Percentiles rank a stretch among this genome's conserved stretches.
Conservation (phyloP, 148 eudicot species). For the Amaranthus cruentus region DNA sequence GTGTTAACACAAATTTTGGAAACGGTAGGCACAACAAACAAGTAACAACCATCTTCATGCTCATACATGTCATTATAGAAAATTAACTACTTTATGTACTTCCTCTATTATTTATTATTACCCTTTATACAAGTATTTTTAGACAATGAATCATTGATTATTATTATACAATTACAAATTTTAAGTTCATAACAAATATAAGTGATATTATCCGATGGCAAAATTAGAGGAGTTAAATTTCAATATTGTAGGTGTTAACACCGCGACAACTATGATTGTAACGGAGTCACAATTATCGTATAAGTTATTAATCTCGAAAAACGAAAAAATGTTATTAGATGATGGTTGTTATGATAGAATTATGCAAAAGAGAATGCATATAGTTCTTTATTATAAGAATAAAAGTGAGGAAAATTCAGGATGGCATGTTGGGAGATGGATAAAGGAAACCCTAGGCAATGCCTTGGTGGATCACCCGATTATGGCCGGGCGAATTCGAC, state of each 20-base stretch:
- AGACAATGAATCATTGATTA: too few species aligned
- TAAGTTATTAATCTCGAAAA: background rate
- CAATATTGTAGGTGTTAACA: background rate
- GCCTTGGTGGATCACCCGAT: constrained; percentile 39
- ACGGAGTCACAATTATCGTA: constrained; percentile 1
- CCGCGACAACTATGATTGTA: background rate
- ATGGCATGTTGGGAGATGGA: constrained; percentile 36
- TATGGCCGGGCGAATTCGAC: constrained; percentile 41
- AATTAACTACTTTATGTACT: too few species aligned
- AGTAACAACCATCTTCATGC: too few species aligned
- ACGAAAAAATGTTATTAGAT: background rate
- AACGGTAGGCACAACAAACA: too few species aligned
- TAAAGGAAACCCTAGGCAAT: constrained; percentile 35
- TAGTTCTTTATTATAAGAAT: constrained; percentile 33
- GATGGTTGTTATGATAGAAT: background rate
- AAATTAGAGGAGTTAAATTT: background rate
- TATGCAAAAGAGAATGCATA: constrained; percentile 21
- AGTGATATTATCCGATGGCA: too few species aligned
- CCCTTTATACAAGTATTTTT: too few species aligned
- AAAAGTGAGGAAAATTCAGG: constrained; percentile 29
- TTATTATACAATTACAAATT: too few species aligned
- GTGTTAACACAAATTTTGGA: too few species aligned
- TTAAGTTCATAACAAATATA: too few species aligned
- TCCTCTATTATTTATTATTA: too few species aligned
- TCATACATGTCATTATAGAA: too few species aligned